phyloP scores from a whole-genome alignment of 2,329 filamentous ascomycete genomes.

The Cucurbitaria berberidis region DNA sequence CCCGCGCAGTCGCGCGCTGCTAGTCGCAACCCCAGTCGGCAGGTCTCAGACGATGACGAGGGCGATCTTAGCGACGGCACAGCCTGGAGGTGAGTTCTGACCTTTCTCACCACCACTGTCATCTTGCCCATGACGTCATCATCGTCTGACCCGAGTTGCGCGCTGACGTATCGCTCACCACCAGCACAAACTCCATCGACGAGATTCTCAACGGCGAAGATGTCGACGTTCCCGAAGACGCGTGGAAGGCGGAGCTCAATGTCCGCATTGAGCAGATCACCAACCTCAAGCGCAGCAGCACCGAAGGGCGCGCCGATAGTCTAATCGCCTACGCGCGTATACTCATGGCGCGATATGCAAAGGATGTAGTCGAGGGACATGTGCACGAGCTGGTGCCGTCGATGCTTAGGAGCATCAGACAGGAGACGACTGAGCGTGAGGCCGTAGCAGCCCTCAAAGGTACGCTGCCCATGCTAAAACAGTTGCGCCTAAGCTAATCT shows the following conservation, averaged over 20 bases:
- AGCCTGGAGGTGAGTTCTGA: conserved; percentile 58
- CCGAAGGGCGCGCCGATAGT: conserved; percentile 70
- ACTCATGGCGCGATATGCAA: conserved; percentile 71
- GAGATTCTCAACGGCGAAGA: conserved; percentile 63
- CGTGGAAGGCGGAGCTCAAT: conserved; percentile 67
- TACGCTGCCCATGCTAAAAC: conserved; percentile 23
- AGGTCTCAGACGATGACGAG: conserved; percentile 69
- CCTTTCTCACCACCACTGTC: conserved; percentile 6
- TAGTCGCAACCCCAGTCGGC: conserved; percentile 64
- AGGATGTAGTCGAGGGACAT: conserved; percentile 65
- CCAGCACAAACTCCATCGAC: conserved; percentile 70
- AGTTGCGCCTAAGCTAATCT: conserved; percentile 20
- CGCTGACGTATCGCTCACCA: conserved; percentile 27
- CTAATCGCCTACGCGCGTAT: conserved; percentile 68
- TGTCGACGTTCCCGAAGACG: conserved; percentile 55
- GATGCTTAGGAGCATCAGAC: conserved; percentile 73
- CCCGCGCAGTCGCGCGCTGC: conserved; percentile 61
- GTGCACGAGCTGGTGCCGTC: conserved; percentile 68
- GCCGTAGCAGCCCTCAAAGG: conserved; percentile 71
- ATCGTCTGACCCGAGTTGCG: conserved; percentile 12
- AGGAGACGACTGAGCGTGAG: conserved; percentile 72
- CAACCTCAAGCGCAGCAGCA: conserved; percentile 79
- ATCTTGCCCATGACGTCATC: conserved; percentile 38
- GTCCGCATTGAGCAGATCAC: conserved; percentile 74
- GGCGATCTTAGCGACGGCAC: conserved; percentile 67